Percentiles rank a stretch among this genome's conserved stretches.
phyloP scores from a whole-genome alignment of 2,329 filamentous ascomycete species.

The Pezizomycotina sp. region DNA sequence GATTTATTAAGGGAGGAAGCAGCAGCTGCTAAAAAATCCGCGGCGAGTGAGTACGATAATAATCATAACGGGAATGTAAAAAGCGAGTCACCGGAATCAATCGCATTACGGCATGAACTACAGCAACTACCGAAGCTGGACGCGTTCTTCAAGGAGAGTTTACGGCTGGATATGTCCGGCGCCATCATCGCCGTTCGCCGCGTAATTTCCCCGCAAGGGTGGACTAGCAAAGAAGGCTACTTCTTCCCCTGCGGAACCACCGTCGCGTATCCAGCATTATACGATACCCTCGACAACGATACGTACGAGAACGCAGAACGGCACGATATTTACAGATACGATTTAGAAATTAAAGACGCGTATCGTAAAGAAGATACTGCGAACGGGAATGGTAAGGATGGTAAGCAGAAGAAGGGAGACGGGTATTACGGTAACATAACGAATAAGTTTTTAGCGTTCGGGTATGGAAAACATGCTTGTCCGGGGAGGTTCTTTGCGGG shows the following conservation, averaged over 20 bases:
- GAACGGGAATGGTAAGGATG: too few species aligned
- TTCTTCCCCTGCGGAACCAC: slow-evolving; percentile 7
- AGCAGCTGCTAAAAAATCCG: too few species aligned
- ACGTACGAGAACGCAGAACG: slow-evolving; percentile 10
- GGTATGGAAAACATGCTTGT: slow-evolving; percentile 35
- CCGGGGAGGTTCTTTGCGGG: slow-evolving; percentile 36
- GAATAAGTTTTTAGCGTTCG: slow-evolving; percentile 31
- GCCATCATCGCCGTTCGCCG: slow-evolving; percentile 10
- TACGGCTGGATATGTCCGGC: slow-evolving; percentile 9
- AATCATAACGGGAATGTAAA: too few species aligned
- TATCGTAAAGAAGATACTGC: too few species aligned
- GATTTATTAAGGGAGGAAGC: slow-evolving; percentile 16
- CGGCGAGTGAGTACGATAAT: too few species aligned
- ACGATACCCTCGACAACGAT: slow-evolving; percentile 7
- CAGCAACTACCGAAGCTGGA: slow-evolving; percentile 16
- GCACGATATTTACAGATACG: too few species aligned
- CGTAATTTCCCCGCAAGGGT: slow-evolving; percentile 8
- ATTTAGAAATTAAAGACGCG: too few species aligned
- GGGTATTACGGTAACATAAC: too few species aligned
- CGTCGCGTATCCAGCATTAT: slow-evolving; percentile 6
- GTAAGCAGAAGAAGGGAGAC: too few species aligned
- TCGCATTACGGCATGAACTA: too few species aligned
- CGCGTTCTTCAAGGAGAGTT: slow-evolving; percentile 15
- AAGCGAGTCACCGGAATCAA: too few species aligned
- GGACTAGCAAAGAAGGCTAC: slow-evolving; percentile 7